Base-by-base conservation (phyloP, 2,329 filamentous ascomycete species). In the Westerdykella ornata region DNA sequence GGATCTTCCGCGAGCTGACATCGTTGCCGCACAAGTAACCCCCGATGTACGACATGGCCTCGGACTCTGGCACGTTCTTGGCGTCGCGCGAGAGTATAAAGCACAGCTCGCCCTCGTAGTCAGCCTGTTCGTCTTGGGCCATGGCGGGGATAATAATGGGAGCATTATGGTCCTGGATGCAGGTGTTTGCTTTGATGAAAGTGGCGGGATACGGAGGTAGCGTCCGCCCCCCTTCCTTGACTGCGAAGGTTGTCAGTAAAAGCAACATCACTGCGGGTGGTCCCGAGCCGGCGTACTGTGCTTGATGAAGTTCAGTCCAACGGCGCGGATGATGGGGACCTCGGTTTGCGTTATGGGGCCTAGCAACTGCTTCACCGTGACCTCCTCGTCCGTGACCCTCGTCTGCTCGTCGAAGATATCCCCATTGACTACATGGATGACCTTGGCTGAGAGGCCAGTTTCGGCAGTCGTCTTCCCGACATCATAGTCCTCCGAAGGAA, bases 241-340 rank as follows among this genome's bases (percentile, higher is more conserved):
- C 74, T 77, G 37, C 14, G 16, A 35, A 31, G 22, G 20, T 18
- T 28, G 6, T 41, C 3, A 36, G 30, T 37, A 8, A 18, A 17
- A 9, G 2, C n/a, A 15, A n/a, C 7, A 26, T 12, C 5, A n/a
- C 13, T 32, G 13, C 20, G 12, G 9, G 14, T 11, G 26, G 13
- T 33, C 19, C 28, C 12, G 9, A 16, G 19, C 17, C 18, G 20
- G n/a, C 14, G n/a, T 51, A 66, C 62, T 76, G 49, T 81, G 78
- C 39, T 74, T 78, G 30, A 71, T 70, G 49, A 80, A 81, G 51
- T 82, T 81, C 19, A 81, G 53, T 0, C 78, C 78, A 11, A 80
- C 71, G 48, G 78, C 81, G 15, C 76, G 62, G 3, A 82, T 52
- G 33, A 79, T 76, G 0, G 76, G 73, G 0, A 80, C 73, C 38